These are phyloP conservation scores for Eudorina sp. DNA, from an alignment of 139 green algal species.

Conservation along the genomic window DNA sequence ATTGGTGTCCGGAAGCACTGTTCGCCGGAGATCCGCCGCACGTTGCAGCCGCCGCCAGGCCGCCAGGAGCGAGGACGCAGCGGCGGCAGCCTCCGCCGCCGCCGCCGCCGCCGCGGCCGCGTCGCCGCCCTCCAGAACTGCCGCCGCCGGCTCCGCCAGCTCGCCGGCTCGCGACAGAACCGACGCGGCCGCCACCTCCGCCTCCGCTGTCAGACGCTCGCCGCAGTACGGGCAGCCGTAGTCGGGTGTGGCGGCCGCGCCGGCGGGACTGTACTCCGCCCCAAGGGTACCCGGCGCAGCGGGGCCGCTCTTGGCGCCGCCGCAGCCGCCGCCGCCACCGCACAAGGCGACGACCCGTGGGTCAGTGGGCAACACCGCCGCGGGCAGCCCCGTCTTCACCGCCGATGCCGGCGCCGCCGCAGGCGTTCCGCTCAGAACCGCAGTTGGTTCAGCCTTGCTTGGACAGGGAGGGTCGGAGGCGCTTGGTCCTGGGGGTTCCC, in stretches of 20 bases:
- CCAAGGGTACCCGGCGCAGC: too few species aligned
- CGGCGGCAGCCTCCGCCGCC: not conserved
- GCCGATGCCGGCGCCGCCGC: not conserved
- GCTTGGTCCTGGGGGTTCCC: too few species aligned
- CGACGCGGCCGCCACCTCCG: not conserved
- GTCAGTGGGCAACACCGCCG: not conserved
- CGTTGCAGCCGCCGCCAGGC: not conserved
- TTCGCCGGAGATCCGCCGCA: not conserved
- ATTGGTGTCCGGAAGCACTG: constrained; percentile 17
- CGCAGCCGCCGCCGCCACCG: not conserved
- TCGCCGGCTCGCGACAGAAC: not conserved
- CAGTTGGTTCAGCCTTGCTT: too few species aligned
- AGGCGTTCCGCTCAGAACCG: too few species aligned
- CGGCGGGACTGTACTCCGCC: too few species aligned
- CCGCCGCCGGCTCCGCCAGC: not conserved
- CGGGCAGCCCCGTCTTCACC: not conserved
- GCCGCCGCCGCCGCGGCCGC: not conserved
- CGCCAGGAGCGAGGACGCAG: not conserved
- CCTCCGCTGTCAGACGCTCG: not conserved
- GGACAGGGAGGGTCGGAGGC: too few species aligned
- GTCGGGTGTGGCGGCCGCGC: too few species aligned
- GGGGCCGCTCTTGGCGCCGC: too few species aligned
- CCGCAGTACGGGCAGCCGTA: constrained; percentile 2
- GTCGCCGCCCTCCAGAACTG: not conserved
- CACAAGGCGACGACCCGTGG: constrained; percentile 13